These are phyloP conservation scores for Bruguiera hainesii DNA, from an alignment of 441 rosid genomes.

Conservation along the genomic window DNA sequence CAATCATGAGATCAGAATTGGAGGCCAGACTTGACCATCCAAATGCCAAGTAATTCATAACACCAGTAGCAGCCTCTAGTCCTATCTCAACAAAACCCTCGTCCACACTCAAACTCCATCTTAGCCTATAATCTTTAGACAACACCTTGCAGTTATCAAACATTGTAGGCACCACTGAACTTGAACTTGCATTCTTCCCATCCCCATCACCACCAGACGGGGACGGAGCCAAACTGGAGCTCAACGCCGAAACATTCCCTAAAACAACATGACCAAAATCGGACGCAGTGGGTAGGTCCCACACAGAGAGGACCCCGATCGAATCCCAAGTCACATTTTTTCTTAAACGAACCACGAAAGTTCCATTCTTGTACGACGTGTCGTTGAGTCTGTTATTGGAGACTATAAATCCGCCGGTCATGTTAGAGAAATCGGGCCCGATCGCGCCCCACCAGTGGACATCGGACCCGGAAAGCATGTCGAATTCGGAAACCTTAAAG, in stretches of 20 bases:
- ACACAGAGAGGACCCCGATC: conserved; percentile 58
- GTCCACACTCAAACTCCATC: conserved; percentile 78
- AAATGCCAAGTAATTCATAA: conserved; percentile 79
- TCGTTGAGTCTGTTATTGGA: conserved; percentile 61
- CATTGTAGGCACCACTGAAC: conserved; percentile 47
- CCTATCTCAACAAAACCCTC: conserved; percentile 68
- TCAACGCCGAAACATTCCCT: conserved; percentile 36
- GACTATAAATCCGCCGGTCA: conserved; percentile 65
- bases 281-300: conserved; percentile 70
- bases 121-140: conserved; percentile 54
- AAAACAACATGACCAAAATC: conserved; percentile 81
- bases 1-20: conserved; percentile 51
- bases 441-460: conserved; percentile 84
- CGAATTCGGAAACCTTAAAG: conserved; percentile 69
- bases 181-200: conserved; percentile 15
- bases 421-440: conserved; percentile 45
- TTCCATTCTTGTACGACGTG: conserved; percentile 62
- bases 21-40: conserved; percentile 76
- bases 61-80: conserved; percentile 63
- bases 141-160: conserved; percentile 75
- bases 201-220: conserved; percentile 27
- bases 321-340: conserved; percentile 61
- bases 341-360: conserved; percentile 51
- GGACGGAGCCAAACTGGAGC: conserved; percentile 32
- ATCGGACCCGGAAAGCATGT: conserved; percentile 73